Evolutionary conservation across 139 green algal species (phyloP).

Genomic region (Eudorina sp.): DNA sequence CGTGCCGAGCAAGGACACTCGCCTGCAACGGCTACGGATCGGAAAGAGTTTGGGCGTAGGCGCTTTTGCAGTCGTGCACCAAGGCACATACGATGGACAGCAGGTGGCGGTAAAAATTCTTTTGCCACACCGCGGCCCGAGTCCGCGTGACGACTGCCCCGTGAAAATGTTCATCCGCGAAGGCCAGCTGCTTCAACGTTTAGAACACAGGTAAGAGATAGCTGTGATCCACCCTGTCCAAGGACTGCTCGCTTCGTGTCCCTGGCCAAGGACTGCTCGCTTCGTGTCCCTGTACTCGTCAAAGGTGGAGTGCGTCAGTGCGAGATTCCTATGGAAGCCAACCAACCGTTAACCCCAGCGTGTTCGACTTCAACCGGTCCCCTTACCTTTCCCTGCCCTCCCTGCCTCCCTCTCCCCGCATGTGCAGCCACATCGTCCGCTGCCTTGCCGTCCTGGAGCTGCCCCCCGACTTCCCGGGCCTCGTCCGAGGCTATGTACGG

Average conservation of each 20-base stretch:
- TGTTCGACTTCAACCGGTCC: no score
- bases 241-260: no score
- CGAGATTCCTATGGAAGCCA: no score
- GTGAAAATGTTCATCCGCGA: conserved; percentile 32
- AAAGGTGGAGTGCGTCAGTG: no score
- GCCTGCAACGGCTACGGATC: neutral
- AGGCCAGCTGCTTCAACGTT: neutral
- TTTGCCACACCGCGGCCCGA: neutral
- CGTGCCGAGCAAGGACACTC: no score
- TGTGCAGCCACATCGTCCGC: conserved; percentile 15
- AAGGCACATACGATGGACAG: neutral
- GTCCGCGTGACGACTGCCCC: neutral
- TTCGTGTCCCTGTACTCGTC: no score
- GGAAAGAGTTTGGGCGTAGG: conserved; percentile 11
- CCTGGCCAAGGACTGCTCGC: no score
- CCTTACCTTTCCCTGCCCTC: neutral
- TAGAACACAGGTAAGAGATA: conserved; percentile 26
- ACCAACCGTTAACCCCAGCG: no score
- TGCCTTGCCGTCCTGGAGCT: conserved; percentile 31
- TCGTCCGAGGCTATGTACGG: neutral
- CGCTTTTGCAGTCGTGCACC: conserved; percentile 5
- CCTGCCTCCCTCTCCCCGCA: neutral
- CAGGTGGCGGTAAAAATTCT: neutral
- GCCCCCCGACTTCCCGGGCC: conserved; percentile 27
- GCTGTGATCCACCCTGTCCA: no score